phyloP scores from a whole-genome alignment of 106 monocot species.

The Triglochin maritima region DNA sequence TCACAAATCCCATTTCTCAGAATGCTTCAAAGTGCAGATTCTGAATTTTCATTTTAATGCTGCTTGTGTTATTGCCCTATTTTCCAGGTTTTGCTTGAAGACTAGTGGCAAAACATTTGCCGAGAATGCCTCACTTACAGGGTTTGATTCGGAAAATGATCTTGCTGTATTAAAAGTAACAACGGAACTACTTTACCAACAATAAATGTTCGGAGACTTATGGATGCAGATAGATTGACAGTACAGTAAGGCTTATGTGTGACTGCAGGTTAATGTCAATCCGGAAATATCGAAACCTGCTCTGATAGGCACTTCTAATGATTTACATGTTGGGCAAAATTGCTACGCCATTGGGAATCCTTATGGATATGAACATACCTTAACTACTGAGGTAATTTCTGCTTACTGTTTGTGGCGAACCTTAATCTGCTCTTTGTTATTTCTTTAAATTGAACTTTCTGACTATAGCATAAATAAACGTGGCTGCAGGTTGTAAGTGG shows the following conservation, averaged over 20 bases:
- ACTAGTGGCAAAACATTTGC: constrained; percentile 39
- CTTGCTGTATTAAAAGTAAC: constrained; percentile 76
- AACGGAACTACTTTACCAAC: not conserved
- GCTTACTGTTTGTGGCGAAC: not conserved
- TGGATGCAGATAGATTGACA: not conserved
- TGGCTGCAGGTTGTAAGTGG: constrained; percentile 68
- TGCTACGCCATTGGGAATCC: constrained; percentile 97
- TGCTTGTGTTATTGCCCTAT: not conserved
- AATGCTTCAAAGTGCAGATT: not conserved
- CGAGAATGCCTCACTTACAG: constrained; percentile 67
- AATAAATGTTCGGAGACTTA: not conserved
- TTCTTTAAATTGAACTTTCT: not conserved
- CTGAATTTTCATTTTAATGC: not conserved
- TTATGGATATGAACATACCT: constrained; percentile 78
- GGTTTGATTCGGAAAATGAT: constrained; percentile 77
- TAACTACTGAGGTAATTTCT: constrained; percentile 72
- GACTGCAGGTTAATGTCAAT: constrained; percentile 56
- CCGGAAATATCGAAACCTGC: constrained; percentile 53
- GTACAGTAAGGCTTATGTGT: not conserved
- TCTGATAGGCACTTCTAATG: constrained; percentile 51
- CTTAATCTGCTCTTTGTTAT: not conserved
- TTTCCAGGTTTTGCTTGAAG: constrained; percentile 54
- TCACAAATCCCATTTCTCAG: not conserved
- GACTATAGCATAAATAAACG: not conserved
- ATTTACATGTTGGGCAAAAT: constrained; percentile 73